Evolutionary conservation across 768 basidiomycete genomes (phyloP).

Genomic region (Agaricus subrufescens): DNA sequence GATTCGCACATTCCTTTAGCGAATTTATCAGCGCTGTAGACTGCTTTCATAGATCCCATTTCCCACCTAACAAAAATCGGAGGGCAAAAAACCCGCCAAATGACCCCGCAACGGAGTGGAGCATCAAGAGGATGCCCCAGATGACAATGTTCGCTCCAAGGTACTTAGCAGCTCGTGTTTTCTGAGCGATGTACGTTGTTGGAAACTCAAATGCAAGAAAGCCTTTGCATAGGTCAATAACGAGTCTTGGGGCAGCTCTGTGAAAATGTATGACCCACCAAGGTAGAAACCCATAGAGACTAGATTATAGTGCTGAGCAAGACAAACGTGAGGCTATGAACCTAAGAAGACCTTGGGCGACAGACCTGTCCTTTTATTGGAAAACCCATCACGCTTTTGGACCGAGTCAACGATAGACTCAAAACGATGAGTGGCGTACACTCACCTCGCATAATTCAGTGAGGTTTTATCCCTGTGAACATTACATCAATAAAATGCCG

Average conservation of each 20-base stretch:
- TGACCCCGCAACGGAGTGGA: constrained; percentile 50
- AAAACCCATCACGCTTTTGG: constrained; percentile 55
- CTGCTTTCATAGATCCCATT: not conserved
- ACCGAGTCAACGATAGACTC: not conserved
- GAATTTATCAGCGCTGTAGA: not conserved
- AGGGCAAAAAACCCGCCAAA: constrained; percentile 62
- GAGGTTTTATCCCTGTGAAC: constrained; percentile 59
- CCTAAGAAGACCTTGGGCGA: not conserved
- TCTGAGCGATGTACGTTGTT: constrained; percentile 62
- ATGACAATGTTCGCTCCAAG: constrained; percentile 55
- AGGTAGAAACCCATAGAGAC: constrained; percentile 62
- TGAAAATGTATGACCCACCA: constrained; percentile 25
- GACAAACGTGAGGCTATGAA: not conserved
- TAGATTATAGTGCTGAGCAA: constrained; percentile 52
- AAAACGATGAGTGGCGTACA: not conserved
- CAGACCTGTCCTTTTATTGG: constrained; percentile 57
- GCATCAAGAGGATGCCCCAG: constrained; percentile 58
- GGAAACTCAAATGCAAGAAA: constrained; percentile 63
- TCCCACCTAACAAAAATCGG: constrained; percentile 53
- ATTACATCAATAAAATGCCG: not conserved
- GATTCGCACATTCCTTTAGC: constrained; percentile 59
- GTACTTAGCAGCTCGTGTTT: constrained; percentile 54
- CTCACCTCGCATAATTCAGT: constrained; percentile 65
- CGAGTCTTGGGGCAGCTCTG: not conserved
- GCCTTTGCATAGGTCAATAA: constrained; percentile 26